Percentiles rank a stretch among this genome's conserved stretches.
phyloP scores from a whole-genome alignment of 176 grass and related monocot species.

The Hordeum vulgare region MorexV3_pseudomolecules_assembly NC_058522.1:478045129-478045628 shows the following conservation, averaged over 20 bases:
- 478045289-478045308: neutral
- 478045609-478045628: constrained; percentile 77
- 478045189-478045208: neutral
- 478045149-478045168: constrained; percentile 29
- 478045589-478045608: constrained; percentile 72
- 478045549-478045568: constrained; percentile 51
- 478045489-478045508: neutral
- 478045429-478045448: neutral
- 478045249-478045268: neutral
- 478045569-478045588: constrained; percentile 56
- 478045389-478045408: neutral
- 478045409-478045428: neutral
- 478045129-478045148: neutral
- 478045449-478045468: neutral
- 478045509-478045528: too few species aligned
- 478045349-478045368: constrained; percentile 25
- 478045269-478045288: neutral
- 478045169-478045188: constrained; percentile 37
- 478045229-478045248: neutral
- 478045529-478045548: constrained; percentile 5
- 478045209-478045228: constrained; percentile 4
- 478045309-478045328: neutral
- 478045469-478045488: constrained; percentile 10
- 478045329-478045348: neutral
- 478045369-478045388: neutral